A percentile compares a stretch with the other conserved stretches of the same genome.
These are phyloP conservation scores for Cercospora zeina DNA, from an alignment of 2,329 filamentous ascomycete genomes.

Conservation along the genomic window DNA sequence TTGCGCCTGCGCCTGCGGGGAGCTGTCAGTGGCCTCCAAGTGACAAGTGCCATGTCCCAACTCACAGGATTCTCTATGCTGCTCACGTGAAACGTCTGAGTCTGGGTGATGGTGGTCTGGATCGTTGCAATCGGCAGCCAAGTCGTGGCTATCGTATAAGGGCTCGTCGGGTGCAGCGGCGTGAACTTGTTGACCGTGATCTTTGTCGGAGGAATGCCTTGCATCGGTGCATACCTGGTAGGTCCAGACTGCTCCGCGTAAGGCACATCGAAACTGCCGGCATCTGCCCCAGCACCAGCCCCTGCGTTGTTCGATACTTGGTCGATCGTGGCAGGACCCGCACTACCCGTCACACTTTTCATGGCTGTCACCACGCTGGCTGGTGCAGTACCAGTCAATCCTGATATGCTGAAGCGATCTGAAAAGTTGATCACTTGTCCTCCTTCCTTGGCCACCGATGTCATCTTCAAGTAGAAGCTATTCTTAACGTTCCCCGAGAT, in stretches of 20 bases:
- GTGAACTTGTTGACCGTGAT: slow-evolving; percentile 56
- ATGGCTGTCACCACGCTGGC: slow-evolving; percentile 43
- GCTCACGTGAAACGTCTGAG: slow-evolving; percentile 52
- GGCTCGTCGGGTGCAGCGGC: slow-evolving; percentile 58
- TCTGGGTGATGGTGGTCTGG: slow-evolving; percentile 54
- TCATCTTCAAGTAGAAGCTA: slow-evolving; percentile 60
- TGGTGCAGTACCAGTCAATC: slow-evolving; percentile 63
- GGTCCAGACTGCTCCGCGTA: slow-evolving; percentile 59
- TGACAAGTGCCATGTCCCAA: slow-evolving; percentile 23
- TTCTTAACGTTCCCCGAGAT: slow-evolving; percentile 47
- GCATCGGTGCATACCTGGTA: slow-evolving; percentile 63
- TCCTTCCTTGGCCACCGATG: slow-evolving; percentile 56
- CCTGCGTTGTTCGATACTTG: slow-evolving; percentile 33
- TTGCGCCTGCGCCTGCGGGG: slow-evolving; percentile 55
- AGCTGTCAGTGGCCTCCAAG: slow-evolving; percentile 14
- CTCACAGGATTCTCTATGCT: slow-evolving; percentile 62
- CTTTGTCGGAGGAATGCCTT: slow-evolving; percentile 58
- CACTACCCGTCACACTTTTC: slow-evolving; percentile 42
- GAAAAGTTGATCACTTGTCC: slow-evolving; percentile 62
- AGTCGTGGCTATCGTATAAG: slow-evolving; percentile 54
- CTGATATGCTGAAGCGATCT: slow-evolving; percentile 62
- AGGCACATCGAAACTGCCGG: slow-evolving; percentile 44
- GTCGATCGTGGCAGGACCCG: slow-evolving; percentile 43
- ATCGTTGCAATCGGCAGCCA: slow-evolving; percentile 50
- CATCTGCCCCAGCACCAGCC: slow-evolving; percentile 27